Evolutionary conservation across 768 basidiomycete species (phyloP).

Genomic region (Rubroboletus satanas): DNA sequence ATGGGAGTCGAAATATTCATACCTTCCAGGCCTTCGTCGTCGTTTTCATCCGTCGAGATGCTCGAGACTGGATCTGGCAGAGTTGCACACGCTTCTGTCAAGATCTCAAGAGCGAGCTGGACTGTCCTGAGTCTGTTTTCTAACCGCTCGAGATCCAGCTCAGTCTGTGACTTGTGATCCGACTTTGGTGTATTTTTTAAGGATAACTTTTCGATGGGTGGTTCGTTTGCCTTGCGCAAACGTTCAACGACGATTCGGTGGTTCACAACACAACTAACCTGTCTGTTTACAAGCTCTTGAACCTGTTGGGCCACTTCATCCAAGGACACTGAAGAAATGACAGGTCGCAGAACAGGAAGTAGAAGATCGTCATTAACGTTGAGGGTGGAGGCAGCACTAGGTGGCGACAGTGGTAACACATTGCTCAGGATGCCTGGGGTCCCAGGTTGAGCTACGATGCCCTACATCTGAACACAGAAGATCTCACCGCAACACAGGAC

Average conservation of each 20-base stretch:
- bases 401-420: constrained; percentile 70
- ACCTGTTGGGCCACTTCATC: constrained; percentile 46
- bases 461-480: not conserved
- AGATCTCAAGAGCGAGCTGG: constrained; percentile 80
- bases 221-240: constrained; percentile 42
- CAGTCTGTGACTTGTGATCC: constrained; percentile 69
- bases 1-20: not conserved
- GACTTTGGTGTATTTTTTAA: constrained; percentile 65
- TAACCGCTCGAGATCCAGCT: constrained; percentile 67
- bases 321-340: constrained; percentile 59
- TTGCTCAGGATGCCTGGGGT: constrained; percentile 69
- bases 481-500: constrained; percentile 67
- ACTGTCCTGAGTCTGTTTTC: constrained; percentile 71
- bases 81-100: constrained; percentile 85
- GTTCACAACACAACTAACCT: constrained; percentile 36
- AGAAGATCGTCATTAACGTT: constrained; percentile 72
- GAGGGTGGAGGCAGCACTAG: constrained; percentile 53
- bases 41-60: constrained; percentile 31
- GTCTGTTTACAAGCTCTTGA: constrained; percentile 47
- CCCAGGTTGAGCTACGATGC: not conserved
- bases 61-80: constrained; percentile 69
- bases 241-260: not conserved
- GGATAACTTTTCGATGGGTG: constrained; percentile 52
- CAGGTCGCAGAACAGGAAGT: constrained; percentile 65
- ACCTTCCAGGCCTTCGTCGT: constrained; percentile 38